Evolutionary conservation across 805 yeast species (phyloP).

Genomic region (Osmozyma mogii): DNA sequence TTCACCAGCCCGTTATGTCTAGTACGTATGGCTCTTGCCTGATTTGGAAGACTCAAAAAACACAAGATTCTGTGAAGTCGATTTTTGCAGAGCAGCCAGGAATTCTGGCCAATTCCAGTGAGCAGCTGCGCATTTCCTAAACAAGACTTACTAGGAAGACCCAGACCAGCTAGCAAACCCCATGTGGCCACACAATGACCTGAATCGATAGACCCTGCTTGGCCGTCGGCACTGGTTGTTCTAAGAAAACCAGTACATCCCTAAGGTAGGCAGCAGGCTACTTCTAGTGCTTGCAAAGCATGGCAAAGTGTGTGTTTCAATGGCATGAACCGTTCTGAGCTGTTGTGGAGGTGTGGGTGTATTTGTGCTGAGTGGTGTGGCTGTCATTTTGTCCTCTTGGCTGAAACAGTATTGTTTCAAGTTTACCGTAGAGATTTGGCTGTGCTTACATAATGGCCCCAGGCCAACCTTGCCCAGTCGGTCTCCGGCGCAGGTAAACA

Average conservation of each 20-base stretch:
- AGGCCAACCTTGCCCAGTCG: too few relatives aligned
- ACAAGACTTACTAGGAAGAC: not conserved
- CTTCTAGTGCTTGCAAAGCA: too few relatives aligned
- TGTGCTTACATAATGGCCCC: too few relatives aligned
- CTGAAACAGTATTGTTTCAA: not conserved
- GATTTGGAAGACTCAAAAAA: too few relatives aligned
- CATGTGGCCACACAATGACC: too few relatives aligned
- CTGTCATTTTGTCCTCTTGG: constrained; percentile 1
- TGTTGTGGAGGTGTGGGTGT: not conserved
- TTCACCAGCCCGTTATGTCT: constrained; percentile 11
- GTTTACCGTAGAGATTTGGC: constrained; percentile 2
- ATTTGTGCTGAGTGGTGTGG: not conserved
- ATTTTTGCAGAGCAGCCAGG: not conserved
- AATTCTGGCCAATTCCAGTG: not conserved
- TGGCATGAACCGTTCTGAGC: not conserved
- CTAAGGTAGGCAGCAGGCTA: too few relatives aligned
- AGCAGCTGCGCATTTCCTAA: not conserved
- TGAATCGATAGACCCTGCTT: too few relatives aligned
- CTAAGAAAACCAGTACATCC: constrained; percentile 9
- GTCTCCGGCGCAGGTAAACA: too few relatives aligned
- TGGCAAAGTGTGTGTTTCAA: not conserved
- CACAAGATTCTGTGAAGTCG: not conserved
- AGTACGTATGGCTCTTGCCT: constrained; percentile 6
- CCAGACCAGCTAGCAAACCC: not conserved
- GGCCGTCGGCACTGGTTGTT: constrained; percentile 1